These are phyloP conservation scores for Pseudocercospora musae DNA, from an alignment of 2,329 filamentous ascomycete species.

Conservation along the genomic window DNA sequence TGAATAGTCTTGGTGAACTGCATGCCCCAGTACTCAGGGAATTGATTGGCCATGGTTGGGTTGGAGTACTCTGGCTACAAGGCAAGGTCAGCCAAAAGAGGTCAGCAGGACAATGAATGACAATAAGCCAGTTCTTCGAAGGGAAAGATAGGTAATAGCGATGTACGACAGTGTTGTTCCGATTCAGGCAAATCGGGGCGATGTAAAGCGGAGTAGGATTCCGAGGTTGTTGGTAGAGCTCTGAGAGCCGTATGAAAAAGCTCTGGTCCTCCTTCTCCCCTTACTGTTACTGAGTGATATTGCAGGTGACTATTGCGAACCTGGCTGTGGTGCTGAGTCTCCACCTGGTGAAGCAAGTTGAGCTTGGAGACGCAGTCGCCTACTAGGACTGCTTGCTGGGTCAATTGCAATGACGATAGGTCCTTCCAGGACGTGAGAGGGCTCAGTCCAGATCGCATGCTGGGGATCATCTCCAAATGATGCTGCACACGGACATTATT, in stretches of 20 bases:
- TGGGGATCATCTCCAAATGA: background rate
- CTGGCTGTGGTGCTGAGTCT: background rate
- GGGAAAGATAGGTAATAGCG: background rate
- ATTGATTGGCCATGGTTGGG: background rate
- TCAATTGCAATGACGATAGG: background rate
- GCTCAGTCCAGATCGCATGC: too few species aligned
- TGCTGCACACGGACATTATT: background rate
- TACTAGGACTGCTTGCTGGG: background rate
- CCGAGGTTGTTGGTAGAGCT: background rate
- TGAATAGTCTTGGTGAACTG: conserved; percentile 17
- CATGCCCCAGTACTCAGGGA: conserved; percentile 15
- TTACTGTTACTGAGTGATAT: background rate
- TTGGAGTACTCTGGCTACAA: background rate
- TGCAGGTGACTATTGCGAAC: background rate
- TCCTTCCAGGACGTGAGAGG: background rate
- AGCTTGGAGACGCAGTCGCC: background rate
- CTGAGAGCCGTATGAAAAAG: background rate
- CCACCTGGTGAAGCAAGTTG: background rate
- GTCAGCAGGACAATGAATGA: background rate
- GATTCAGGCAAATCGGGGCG: background rate
- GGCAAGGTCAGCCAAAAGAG: background rate
- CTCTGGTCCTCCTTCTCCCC: background rate
- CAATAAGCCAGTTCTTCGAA: background rate
- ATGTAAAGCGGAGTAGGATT: background rate
- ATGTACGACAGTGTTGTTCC: background rate